These are phyloP conservation scores for Lotus japonicus DNA, from an alignment of 306 rosid species.

Conservation along the genomic window DNA sequence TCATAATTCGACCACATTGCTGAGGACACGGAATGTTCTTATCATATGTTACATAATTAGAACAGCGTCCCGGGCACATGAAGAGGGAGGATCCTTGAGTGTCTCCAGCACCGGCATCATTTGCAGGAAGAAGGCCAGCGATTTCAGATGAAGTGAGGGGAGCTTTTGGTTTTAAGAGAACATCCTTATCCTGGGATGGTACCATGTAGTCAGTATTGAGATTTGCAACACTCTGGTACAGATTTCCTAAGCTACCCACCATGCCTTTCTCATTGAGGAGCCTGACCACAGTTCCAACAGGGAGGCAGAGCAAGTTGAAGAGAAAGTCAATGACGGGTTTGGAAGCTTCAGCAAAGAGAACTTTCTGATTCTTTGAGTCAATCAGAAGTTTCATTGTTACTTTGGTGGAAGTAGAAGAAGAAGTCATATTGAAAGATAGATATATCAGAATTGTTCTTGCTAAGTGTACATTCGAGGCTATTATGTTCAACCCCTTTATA, in stretches of 20 bases:
- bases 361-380: slow-evolving; percentile 9
- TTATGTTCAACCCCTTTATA: no score
- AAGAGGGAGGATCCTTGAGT: background rate
- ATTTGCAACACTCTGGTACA: background rate
- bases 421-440: background rate
- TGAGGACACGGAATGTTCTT: background rate
- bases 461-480: no score
- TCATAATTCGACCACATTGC: accelerated
- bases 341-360: slow-evolving; percentile 39
- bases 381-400: slow-evolving; percentile 30
- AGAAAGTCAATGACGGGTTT: slow-evolving; percentile 33
- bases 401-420: background rate
- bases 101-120: background rate
- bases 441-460: no score
- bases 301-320: slow-evolving; percentile 28
- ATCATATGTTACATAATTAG: background rate
- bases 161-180: slow-evolving; percentile 17
- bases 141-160: background rate
- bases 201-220: slow-evolving; percentile 29
- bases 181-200: slow-evolving; percentile 17
- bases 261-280: no score
- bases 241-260: no score
- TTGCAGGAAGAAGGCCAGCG: background rate
- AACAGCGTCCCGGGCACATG: background rate
- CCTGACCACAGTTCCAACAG: slow-evolving; percentile 16